Percentiles rank a stretch among this genome's conserved stretches.
Evolutionary conservation across 768 basidiomycete species (phyloP).

Genomic region (Symmetrospora coprosmae): DNA sequence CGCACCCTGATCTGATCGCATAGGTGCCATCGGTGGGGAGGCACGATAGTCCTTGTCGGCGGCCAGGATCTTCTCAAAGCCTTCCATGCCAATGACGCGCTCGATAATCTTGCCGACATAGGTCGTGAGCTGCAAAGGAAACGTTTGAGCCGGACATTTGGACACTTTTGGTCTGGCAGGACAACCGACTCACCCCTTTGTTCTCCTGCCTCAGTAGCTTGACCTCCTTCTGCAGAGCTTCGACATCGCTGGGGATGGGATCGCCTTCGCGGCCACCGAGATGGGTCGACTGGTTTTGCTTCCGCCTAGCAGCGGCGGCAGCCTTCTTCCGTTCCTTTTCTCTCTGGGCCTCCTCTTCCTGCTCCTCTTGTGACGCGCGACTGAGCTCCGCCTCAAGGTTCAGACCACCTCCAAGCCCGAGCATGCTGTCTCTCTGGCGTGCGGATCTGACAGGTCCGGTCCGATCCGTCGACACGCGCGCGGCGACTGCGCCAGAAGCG

Average conservation of each 20-base stretch:
- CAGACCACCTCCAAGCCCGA: constrained; percentile 18
- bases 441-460: background rate
- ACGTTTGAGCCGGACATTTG: background rate
- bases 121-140: constrained; percentile 56
- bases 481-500: constrained; percentile 26
- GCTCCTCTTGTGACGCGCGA: constrained; percentile 19
- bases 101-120: constrained; percentile 98
- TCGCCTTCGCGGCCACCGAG: background rate
- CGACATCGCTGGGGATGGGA: constrained; percentile 29
- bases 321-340: constrained; percentile 7
- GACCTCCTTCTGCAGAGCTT: constrained; percentile 65
- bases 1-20: background rate
- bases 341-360: background rate
- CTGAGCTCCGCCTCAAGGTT: constrained; percentile 32
- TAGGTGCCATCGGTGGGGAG: constrained; percentile 10
- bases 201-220: constrained; percentile 89
- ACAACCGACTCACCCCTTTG: constrained; percentile 40
- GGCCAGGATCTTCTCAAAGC: constrained; percentile 92
- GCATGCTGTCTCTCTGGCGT: background rate
- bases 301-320: background rate
- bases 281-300: constrained; percentile 2
- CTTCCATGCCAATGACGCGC: constrained; percentile 87
- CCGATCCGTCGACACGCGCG: background rate
- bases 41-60: constrained; percentile 44
- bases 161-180: background rate